Evolutionary conservation across 2,329 filamentous ascomycete genomes (phyloP).

Genomic region (Xylaria sp.): DNA sequence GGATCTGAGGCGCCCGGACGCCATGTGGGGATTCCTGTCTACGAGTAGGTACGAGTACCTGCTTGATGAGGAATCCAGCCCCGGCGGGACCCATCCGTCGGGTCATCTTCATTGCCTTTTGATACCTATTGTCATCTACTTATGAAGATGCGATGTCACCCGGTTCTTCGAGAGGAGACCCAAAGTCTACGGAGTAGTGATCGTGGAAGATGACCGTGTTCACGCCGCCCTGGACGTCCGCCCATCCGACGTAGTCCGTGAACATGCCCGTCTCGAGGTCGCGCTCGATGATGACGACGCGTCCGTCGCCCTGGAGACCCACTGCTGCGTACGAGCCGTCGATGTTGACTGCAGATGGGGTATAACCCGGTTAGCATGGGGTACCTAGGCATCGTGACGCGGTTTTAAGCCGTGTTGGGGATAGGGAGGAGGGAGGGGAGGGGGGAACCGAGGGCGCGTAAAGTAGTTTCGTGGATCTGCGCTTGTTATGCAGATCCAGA

Average conservation of each 20-base stretch:
- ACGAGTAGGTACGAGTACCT: too few relatives aligned
- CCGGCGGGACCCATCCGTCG: too few relatives aligned
- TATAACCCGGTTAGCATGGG: background rate
- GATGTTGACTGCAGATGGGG: conserved; percentile 49
- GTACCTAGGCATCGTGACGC: too few relatives aligned
- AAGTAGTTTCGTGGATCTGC: background rate
- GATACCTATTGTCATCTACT: too few relatives aligned
- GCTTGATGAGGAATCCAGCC: too few relatives aligned
- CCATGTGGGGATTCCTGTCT: too few relatives aligned
- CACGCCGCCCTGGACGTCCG: conserved; percentile 40
- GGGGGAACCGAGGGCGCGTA: background rate
- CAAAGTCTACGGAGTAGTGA: conserved; percentile 16
- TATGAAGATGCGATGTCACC: background rate
- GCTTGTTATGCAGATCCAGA: background rate
- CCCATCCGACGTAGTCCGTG: conserved; percentile 39
- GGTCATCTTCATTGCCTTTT: too few relatives aligned
- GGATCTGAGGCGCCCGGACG: too few relatives aligned
- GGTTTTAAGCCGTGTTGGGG: background rate
- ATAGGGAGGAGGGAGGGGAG: too few relatives aligned
- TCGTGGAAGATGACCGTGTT: conserved; percentile 47
- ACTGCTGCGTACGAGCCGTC: conserved; percentile 60
- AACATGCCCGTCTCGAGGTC: conserved; percentile 56
- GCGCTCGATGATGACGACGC: conserved; percentile 56
- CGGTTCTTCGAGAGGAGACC: too few relatives aligned
- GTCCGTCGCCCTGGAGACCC: conserved; percentile 56